A percentile compares a stretch with the other conserved stretches of the same genome.
These are phyloP conservation scores for Casuarina cunninghamiana DNA, from an alignment of 306 rosid species.

Conservation along the genomic window DNA sequence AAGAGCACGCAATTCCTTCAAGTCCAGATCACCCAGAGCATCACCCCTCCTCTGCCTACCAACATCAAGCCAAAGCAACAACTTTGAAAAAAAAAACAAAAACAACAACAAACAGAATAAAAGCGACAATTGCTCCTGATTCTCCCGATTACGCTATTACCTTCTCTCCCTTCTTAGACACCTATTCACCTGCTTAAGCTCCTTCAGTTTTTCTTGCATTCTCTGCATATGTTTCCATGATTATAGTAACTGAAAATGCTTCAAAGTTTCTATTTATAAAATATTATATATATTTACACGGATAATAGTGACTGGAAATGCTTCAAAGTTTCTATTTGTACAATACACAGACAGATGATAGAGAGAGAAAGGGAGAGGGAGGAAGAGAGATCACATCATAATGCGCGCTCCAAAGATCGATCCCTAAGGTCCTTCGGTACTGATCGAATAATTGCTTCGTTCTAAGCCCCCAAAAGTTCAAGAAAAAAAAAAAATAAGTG, in stretches of 20 bases:
- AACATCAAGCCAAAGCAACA: background rate
- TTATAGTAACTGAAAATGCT: background rate
- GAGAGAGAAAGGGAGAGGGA: too few species aligned
- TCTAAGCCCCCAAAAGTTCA: conserved; percentile 26
- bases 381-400: conserved; percentile 51
- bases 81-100: too few species aligned
- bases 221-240: conserved; percentile 36
- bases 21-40: conserved; percentile 53
- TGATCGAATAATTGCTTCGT: conserved; percentile 75
- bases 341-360: too few species aligned
- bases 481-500: background rate
- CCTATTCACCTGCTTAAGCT: conserved; percentile 59
- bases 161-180: conserved; percentile 74
- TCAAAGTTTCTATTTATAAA: background rate
- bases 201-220: conserved; percentile 71
- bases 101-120: background rate
- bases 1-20: conserved; percentile 54
- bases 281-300: too few species aligned
- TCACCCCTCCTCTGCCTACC: conserved; percentile 78
- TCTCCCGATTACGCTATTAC: conserved; percentile 28
- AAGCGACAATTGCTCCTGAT: background rate
- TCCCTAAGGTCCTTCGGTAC: conserved; percentile 55
- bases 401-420: conserved; percentile 77
- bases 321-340: background rate
- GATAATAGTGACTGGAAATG: background rate